Percentiles rank a stretch among this genome's conserved stretches.
phyloP scores from a whole-genome alignment of 345 rosid genomes.

The Arabis alpina region DNA sequence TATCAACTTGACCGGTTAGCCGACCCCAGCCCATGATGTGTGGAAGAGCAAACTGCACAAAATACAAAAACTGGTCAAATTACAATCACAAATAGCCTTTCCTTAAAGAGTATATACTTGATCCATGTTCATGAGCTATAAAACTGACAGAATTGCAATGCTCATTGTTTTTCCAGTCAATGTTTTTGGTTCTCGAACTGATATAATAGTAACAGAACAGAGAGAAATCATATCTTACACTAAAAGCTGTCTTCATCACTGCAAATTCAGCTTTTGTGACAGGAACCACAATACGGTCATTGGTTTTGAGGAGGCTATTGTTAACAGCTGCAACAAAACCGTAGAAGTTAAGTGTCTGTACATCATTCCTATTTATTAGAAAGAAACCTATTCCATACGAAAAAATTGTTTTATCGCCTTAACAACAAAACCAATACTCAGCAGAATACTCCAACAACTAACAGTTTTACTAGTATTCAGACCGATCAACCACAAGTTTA shows the following conservation, averaged over 20 bases:
- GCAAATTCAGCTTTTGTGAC: constrained; percentile 80
- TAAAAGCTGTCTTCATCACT: constrained; percentile 86
- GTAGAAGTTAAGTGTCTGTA: constrained; percentile 7
- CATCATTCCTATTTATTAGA: constrained; percentile 8
- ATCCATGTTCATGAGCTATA: constrained; percentile 16
- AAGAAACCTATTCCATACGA: neutral
- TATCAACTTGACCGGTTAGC: constrained; percentile 43
- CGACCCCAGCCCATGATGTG: constrained; percentile 92
- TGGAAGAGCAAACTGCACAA: constrained; percentile 85
- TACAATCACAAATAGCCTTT: neutral
- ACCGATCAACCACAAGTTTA: neutral
- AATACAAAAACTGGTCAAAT: constrained; percentile 20
- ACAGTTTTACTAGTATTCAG: constrained; percentile 1
- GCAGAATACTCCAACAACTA: constrained; percentile 6
- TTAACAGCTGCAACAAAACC: constrained; percentile 60
- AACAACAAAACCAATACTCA: constrained; percentile 4
- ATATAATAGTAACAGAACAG: neutral
- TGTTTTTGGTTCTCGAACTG: constrained; percentile 5
- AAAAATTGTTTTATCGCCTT: neutral
- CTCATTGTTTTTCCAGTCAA: constrained; percentile 9
- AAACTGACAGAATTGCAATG: neutral
- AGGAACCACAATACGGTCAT: constrained; percentile 67
- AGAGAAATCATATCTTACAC: constrained; percentile 54
- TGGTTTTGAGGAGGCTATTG: constrained; percentile 67
- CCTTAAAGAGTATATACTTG: constrained; percentile 8